Evolutionary conservation across 192 early-diverging fungal species (phyloP).

Genomic region (Gonapodya sp.): DNA sequence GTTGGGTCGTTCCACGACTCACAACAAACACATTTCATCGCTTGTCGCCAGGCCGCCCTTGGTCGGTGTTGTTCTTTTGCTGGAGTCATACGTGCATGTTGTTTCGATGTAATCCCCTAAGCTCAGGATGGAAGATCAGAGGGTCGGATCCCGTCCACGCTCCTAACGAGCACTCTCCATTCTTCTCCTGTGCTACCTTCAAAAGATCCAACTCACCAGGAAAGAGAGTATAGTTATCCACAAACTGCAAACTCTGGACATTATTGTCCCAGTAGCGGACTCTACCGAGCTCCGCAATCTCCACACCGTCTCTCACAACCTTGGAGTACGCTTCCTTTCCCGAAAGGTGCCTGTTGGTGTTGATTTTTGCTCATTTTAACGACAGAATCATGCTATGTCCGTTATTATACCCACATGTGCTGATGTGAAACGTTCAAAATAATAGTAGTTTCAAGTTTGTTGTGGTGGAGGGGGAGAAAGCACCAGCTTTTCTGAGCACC

Average conservation of each 20-base stretch:
- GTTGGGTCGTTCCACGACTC: background rate
- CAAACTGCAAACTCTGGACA: background rate
- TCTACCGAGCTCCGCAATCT: background rate
- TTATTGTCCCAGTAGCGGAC: background rate
- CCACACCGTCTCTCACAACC: too few relatives aligned
- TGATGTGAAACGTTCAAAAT: too few relatives aligned
- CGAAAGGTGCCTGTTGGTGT: too few relatives aligned
- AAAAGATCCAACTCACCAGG: background rate
- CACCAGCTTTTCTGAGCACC: too few relatives aligned
- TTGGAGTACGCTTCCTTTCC: too few relatives aligned
- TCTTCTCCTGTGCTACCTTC: too few relatives aligned
- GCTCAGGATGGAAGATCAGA: background rate
- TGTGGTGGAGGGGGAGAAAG: too few relatives aligned
- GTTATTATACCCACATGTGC: too few relatives aligned
- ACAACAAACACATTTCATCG: background rate
- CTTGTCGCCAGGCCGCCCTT: background rate
- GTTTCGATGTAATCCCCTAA: background rate
- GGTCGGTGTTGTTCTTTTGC: background rate
- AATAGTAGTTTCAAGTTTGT: too few relatives aligned
- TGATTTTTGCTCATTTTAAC: too few relatives aligned
- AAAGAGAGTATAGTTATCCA: background rate
- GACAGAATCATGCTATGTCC: too few relatives aligned
- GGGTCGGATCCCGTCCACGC: background rate
- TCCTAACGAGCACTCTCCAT: background rate
- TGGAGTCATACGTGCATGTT: background rate